phyloP scores from a whole-genome alignment of 106 monocot species.

The Dendrobium catenatum region DNA sequence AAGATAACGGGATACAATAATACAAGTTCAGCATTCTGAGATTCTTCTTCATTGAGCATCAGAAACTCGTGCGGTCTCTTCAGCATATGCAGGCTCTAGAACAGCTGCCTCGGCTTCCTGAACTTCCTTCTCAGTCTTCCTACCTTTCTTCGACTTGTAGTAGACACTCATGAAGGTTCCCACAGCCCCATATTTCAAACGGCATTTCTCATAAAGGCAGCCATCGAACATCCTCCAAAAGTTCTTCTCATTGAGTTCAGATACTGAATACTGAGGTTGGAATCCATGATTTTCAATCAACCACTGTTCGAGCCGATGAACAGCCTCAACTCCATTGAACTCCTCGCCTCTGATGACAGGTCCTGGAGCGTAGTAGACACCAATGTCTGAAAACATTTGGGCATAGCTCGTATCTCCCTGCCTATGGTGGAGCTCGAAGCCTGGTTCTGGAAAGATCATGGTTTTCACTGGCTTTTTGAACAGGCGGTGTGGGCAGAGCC shows the following conservation, averaged over 20 bases:
- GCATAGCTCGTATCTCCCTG: constrained; percentile 40
- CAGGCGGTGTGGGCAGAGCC: constrained; percentile 19
- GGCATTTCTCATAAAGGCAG: constrained; percentile 24
- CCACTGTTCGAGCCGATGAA: constrained; percentile 26
- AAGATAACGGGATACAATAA: too few relatives aligned
- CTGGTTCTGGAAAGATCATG: constrained; percentile 27
- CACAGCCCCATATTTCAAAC: constrained; percentile 23
- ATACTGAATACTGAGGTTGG: constrained; percentile 31
- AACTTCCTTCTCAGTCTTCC: constrained; percentile 40
- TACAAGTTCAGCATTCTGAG: too few relatives aligned
- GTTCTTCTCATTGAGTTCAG: constrained; percentile 35
- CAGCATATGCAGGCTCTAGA: constrained; percentile 21
- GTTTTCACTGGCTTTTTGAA: constrained; percentile 28
- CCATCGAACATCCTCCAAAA: constrained; percentile 44
- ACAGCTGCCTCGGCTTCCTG: constrained; percentile 28
- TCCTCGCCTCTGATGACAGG: constrained; percentile 30
- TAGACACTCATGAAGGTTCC: constrained; percentile 42
- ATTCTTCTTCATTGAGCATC: too few relatives aligned
- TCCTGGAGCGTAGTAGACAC: constrained; percentile 21
- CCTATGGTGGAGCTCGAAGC: constrained; percentile 22
- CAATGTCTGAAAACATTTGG: constrained; percentile 39
- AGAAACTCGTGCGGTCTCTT: background rate
- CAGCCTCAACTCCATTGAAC: constrained; percentile 21
- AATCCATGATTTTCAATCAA: constrained; percentile 29
- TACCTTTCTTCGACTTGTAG: constrained; percentile 37